A percentile compares a stretch with the other conserved stretches of the same genome.
Conservation (phyloP, 139 green algal species). For the Penium margaritaceum region DNA sequence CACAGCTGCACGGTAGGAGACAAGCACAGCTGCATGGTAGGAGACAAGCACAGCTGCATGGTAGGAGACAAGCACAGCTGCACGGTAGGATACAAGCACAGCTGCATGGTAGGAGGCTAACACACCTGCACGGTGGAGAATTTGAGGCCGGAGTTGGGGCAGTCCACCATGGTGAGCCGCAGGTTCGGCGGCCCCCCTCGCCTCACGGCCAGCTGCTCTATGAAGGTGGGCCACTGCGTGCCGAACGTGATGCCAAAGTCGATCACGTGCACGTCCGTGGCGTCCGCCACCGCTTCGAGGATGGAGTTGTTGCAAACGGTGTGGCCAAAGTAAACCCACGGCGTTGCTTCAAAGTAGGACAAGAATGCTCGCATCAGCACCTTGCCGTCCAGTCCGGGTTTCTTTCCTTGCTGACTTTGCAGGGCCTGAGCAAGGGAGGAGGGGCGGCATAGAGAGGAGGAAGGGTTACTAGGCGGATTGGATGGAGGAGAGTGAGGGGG, state of each 20-base stretch:
- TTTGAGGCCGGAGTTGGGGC: slow-evolving; percentile 20
- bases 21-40: too few species aligned
- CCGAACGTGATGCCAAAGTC: slow-evolving; percentile 34
- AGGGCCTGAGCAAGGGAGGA: slow-evolving; percentile 7
- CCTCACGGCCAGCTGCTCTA: slow-evolving; percentile 16
- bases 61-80: too few species aligned
- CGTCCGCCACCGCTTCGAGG: slow-evolving; percentile 15
- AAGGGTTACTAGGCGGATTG: too few species aligned
- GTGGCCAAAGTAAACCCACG: slow-evolving; percentile 26
- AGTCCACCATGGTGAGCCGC: slow-evolving; percentile 23
- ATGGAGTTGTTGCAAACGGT: slow-evolving; percentile 10
- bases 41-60: too few species aligned
- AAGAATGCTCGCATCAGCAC: slow-evolving; percentile 14
- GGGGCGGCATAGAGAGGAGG: not conserved
- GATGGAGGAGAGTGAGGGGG: too few species aligned
- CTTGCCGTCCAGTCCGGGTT: slow-evolving; percentile 16
- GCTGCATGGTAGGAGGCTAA: too few species aligned
- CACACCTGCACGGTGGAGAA: slow-evolving; percentile 20
- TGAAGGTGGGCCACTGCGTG: slow-evolving; percentile 32
- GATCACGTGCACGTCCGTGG: slow-evolving; percentile 11
- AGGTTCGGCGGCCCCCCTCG: slow-evolving; percentile 15
- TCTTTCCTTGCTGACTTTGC: not conserved
- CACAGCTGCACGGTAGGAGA: too few species aligned
- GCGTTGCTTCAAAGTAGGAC: slow-evolving; percentile 14
- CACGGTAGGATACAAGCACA: too few species aligned